A percentile compares a stretch with the other conserved stretches of the same genome.
These are phyloP conservation scores for Irpex lacteus DNA, from an alignment of 1,284 basidiomycete species.

Conservation along the genomic window DNA sequence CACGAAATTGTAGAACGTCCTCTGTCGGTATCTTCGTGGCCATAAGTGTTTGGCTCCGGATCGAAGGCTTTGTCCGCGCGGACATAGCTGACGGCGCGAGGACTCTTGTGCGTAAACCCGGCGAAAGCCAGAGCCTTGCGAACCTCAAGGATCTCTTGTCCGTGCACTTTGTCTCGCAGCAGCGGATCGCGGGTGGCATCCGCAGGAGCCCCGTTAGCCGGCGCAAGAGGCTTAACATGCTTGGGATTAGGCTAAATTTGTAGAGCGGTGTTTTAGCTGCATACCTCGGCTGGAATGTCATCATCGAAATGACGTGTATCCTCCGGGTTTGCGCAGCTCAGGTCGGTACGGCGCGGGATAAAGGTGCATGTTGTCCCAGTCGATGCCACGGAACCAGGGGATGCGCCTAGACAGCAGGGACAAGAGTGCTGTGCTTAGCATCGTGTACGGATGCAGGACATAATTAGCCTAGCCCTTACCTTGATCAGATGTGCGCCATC, in stretches of 20 bases:
- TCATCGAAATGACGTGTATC: conserved; percentile 92
- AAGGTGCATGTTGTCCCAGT: conserved; percentile 80
- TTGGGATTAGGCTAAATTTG: background rate
- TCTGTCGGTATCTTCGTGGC: conserved; percentile 45
- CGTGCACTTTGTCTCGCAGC: conserved; percentile 81
- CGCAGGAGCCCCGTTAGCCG: conserved; percentile 80
- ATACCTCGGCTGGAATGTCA: conserved; percentile 87
- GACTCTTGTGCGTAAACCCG: conserved; percentile 86
- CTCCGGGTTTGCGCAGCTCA: conserved; percentile 70
- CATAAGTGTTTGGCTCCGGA: conserved; percentile 47
- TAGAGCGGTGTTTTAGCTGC: conserved; percentile 23
- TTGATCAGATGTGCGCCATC: conserved; percentile 91
- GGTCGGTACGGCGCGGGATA: conserved; percentile 87
- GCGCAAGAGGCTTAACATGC: conserved; percentile 67
- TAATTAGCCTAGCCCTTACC: conserved; percentile 37
- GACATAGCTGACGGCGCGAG: conserved; percentile 70
- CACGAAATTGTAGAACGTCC: conserved; percentile 61
- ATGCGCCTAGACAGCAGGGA: conserved; percentile 53
- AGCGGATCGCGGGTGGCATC: conserved; percentile 88
- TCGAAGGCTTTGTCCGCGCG: conserved; percentile 72
- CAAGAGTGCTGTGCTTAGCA: conserved; percentile 20
- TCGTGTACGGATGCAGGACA: conserved; percentile 9
- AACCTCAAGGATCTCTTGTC: conserved; percentile 82
- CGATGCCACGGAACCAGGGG: conserved; percentile 86
- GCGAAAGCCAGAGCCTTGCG: conserved; percentile 90